These are phyloP conservation scores for Neofusicoccum sp. DNA, from an alignment of 2,329 filamentous ascomycete species.

Conservation along the genomic window DNA sequence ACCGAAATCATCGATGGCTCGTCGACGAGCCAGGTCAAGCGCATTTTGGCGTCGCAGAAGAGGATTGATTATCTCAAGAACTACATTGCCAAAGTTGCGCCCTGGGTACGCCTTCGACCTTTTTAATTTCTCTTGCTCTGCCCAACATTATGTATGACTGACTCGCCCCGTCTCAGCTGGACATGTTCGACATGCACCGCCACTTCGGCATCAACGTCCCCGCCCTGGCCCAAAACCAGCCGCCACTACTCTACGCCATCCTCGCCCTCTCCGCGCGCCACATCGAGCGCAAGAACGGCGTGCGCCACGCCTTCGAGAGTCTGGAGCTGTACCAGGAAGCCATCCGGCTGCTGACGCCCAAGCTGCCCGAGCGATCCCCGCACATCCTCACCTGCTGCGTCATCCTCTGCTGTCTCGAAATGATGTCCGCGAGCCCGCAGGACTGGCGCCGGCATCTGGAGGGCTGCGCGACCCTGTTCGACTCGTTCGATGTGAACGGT, in stretches of 20 bases:
- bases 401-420: conserved; percentile 55
- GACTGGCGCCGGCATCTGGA: conserved; percentile 54
- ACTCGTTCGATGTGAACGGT: conserved; percentile 52
- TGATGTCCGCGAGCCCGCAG: conserved; percentile 41
- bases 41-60: conserved; percentile 25
- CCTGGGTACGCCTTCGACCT: conserved; percentile 24
- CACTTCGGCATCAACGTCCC: conserved; percentile 52
- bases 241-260: conserved; percentile 50
- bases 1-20: conserved; percentile 12
- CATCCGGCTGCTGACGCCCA: conserved; percentile 49
- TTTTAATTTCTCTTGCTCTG: not conserved
- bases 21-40: conserved; percentile 22
- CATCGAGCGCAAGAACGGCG: conserved; percentile 44
- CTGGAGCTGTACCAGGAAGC: conserved; percentile 52
- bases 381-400: conserved; percentile 55
- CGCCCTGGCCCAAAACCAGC: conserved; percentile 44
- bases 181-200: conserved; percentile 53
- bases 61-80: conserved; percentile 31
- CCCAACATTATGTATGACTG: not conserved
- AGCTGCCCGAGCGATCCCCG: conserved; percentile 48
- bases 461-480: conserved; percentile 52
- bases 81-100: conserved; percentile 30
- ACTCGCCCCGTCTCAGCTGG: conserved; percentile 37
- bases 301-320: conserved; percentile 39
- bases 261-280: conserved; percentile 54